Conservation (phyloP, 2,329 filamentous ascomycete species). For the Keithomyces neogunnii region DNA sequence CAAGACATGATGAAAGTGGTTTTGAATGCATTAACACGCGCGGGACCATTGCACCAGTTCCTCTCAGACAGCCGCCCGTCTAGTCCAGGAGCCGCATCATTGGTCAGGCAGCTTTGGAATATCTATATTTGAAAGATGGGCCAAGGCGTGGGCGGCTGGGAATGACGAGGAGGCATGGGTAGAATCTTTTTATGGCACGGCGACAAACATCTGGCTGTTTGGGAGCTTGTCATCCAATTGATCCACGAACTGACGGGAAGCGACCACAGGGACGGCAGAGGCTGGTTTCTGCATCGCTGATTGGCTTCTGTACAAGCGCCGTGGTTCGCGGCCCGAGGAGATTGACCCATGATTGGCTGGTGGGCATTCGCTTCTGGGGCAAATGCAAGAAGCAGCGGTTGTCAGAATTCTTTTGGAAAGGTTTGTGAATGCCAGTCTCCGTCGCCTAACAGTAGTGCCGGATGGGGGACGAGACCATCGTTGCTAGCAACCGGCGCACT, state of each 20-base stretch:
- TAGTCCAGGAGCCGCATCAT: not conserved
- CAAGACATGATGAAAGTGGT: not conserved
- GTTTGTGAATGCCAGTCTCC: no score
- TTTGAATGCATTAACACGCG: not conserved
- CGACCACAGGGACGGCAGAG: not conserved
- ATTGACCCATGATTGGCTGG: not conserved
- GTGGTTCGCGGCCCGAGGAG: not conserved
- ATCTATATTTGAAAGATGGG: not conserved
- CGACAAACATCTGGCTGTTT: not conserved
- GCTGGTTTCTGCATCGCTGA: not conserved
- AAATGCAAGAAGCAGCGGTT: no score
- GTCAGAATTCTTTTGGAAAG: no score
- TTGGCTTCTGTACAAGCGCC: slow-evolving; percentile 6
- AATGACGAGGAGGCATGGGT: not conserved
- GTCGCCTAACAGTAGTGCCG: no score
- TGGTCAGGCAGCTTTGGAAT: not conserved
- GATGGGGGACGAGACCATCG: no score
- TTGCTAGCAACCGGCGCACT: no score
- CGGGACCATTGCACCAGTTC: not conserved
- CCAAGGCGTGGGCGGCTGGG: not conserved
- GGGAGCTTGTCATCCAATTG: slow-evolving; percentile 1
- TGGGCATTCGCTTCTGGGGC: not conserved
- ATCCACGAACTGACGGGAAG: not conserved
- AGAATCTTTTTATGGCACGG: slow-evolving; percentile 2
- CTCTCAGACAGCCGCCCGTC: not conserved